Percentiles rank a stretch among this genome's conserved stretches.
Evolutionary conservation across 495 filamentous ascomycete species (phyloP).

Genomic region (Bryoglossum gracile): DNA sequence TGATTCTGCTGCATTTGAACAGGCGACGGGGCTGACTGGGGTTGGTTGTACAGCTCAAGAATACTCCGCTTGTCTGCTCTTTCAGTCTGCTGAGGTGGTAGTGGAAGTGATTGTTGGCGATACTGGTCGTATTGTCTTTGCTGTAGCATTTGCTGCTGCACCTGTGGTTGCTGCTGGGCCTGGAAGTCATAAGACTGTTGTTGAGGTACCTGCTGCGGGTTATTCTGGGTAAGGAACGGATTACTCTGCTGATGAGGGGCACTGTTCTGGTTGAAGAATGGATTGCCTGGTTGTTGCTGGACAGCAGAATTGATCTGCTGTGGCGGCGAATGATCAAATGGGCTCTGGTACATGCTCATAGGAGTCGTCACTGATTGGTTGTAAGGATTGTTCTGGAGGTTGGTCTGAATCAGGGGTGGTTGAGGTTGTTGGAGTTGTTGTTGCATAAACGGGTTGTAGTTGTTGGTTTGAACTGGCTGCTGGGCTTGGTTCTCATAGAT

Average conservation of each 20-base stretch:
- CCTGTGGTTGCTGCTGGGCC: conserved; percentile 29
- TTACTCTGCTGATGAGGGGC: background rate
- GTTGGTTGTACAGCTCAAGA: conserved; percentile 76
- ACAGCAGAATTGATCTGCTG: conserved; percentile 40
- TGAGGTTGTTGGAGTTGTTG: conserved; percentile 12
- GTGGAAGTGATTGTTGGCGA: conserved; percentile 26
- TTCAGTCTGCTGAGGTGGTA: conserved; percentile 20
- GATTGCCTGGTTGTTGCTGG: background rate
- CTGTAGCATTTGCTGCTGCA: conserved; percentile 33
- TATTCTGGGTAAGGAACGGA: background rate
- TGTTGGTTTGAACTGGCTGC: conserved; percentile 26
- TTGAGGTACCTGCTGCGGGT: conserved; percentile 19
- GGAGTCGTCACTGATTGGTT: conserved; percentile 14
- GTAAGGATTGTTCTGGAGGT: conserved; percentile 23
- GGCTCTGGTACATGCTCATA: conserved; percentile 14
- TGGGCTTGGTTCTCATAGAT: conserved; percentile 31
- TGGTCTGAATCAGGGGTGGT: conserved; percentile 21
- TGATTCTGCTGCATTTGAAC: conserved; percentile 17
- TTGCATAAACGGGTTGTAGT: conserved; percentile 64
- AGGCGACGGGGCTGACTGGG: conserved; percentile 56
- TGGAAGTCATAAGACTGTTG: conserved; percentile 15
- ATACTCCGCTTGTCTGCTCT: conserved; percentile 72
- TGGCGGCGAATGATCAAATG: conserved; percentile 22
- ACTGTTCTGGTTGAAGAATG: background rate
- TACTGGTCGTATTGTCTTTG: conserved; percentile 35